Conservation (phyloP, 2,329 filamentous ascomycete species). For the Ophiostoma sp. region DNA sequence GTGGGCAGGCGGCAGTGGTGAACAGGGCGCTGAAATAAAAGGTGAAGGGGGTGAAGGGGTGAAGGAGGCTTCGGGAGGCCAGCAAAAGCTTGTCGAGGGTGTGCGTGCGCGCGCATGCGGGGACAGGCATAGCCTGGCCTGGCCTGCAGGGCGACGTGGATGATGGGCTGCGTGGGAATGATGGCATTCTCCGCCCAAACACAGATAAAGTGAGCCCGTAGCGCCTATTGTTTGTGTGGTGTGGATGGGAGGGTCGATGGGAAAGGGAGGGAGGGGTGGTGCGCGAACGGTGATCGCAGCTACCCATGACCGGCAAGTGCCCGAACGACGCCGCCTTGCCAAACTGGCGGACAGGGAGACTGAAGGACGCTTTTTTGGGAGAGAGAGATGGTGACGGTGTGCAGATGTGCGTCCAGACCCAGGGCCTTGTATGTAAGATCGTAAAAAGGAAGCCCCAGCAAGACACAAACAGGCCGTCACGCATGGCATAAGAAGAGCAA, state of each 20-base stretch:
- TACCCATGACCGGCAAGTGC: slow-evolving; percentile 23
- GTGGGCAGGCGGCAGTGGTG: slow-evolving; percentile 10
- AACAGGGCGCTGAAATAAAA: neutral
- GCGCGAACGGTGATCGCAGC: slow-evolving; percentile 11
- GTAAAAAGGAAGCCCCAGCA: too few species aligned
- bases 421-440: too few species aligned
- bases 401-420: neutral
- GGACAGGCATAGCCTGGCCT: neutral
- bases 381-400: neutral
- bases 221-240: slow-evolving; percentile 3
- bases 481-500: neutral
- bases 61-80: slow-evolving; percentile 1
- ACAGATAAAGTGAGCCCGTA: slow-evolving; percentile 6
- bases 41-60: neutral
- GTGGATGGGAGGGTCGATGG: slow-evolving; percentile 20
- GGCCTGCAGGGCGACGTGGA: neutral
- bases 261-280: neutral
- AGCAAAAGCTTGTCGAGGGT: slow-evolving; percentile 17
- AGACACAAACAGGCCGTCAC: neutral
- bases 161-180: slow-evolving; percentile 11
- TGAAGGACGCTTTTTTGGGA: neutral
- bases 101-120: slow-evolving; percentile 1
- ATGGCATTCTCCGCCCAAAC: slow-evolving; percentile 10
- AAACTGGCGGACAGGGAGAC: slow-evolving; percentile 6
- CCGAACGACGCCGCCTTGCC: slow-evolving; percentile 18